A percentile compares a stretch with the other conserved stretches of the same genome.
These are phyloP conservation scores for Favolaschia claudopus DNA, from an alignment of 768 basidiomycete genomes.

Conservation along the genomic window DNA sequence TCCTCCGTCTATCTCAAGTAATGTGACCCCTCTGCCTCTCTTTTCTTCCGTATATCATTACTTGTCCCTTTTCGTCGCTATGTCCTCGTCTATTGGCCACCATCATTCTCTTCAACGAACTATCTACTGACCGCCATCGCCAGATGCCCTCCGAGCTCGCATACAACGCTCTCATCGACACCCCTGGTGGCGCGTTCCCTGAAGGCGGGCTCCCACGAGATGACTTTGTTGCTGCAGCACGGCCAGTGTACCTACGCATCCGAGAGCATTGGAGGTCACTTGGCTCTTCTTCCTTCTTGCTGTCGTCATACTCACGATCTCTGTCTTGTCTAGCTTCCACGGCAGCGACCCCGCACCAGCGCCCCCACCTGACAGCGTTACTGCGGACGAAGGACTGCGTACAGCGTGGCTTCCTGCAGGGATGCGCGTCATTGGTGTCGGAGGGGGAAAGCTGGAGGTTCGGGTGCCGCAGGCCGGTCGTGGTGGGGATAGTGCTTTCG, in stretches of 20 bases:
- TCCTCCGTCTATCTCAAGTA: no score
- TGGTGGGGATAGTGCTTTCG: background rate
- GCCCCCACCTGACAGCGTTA: constrained; percentile 5
- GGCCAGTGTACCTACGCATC: constrained; percentile 54
- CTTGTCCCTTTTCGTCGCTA: background rate
- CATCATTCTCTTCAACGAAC: background rate
- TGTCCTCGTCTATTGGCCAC: constrained; percentile 6
- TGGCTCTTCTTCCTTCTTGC: constrained; percentile 38
- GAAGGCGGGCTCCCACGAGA: constrained; percentile 27
- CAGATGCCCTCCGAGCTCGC: constrained; percentile 40
- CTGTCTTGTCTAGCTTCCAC: no score
- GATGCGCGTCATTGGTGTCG: background rate
- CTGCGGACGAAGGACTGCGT: constrained; percentile 44
- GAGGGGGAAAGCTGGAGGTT: constrained; percentile 1
- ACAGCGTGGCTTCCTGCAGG: constrained; percentile 48
- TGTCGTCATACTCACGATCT: background rate
- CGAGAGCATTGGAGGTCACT: constrained; percentile 55
- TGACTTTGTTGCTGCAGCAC: constrained; percentile 37
- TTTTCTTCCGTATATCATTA: no score
- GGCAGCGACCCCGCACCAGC: constrained; percentile 11
- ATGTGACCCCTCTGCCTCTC: no score
- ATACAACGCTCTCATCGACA: constrained; percentile 34
- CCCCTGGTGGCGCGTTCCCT: constrained; percentile 21
- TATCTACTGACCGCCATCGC: background rate
- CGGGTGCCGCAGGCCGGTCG: background rate